Percentiles rank a stretch among this genome's conserved stretches.
Conservation (phyloP, 148 eudicot genomes). For the Rhododendron williamsianum region DNA sequence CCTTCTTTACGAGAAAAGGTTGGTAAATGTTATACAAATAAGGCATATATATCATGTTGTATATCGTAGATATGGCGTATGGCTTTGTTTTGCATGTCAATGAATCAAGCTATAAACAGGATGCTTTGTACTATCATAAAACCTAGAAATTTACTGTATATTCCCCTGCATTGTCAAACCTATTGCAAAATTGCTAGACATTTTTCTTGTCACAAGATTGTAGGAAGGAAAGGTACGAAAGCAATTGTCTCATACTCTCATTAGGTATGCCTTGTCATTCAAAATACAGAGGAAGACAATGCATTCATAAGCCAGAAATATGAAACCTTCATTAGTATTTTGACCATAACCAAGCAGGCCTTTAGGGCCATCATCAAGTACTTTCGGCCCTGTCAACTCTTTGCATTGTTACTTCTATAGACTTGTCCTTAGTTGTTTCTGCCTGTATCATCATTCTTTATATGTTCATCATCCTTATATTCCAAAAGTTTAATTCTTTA, state of each 20-base stretch:
- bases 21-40: neutral
- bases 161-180: neutral
- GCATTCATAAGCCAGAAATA: too few relatives aligned
- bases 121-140: neutral
- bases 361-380: too few relatives aligned
- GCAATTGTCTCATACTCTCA: neutral
- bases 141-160: neutral
- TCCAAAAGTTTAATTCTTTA: too few relatives aligned
- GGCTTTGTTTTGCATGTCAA: neutral
- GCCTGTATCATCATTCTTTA: too few relatives aligned
- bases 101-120: neutral
- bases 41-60: neutral
- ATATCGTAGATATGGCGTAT: neutral
- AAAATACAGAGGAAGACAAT: too few relatives aligned
- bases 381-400: too few relatives aligned
- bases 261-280: too few relatives aligned
- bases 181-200: neutral
- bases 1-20: constrained; percentile 96
- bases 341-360: too few relatives aligned
- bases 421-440: too few relatives aligned
- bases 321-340: too few relatives aligned
- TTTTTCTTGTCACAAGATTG: neutral
- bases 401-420: too few relatives aligned
- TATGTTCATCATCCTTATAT: too few relatives aligned
- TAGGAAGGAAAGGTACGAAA: neutral